Conservation (phyloP, 2,329 filamentous ascomycete species). For the Colletotrichum caudatum region DNA sequence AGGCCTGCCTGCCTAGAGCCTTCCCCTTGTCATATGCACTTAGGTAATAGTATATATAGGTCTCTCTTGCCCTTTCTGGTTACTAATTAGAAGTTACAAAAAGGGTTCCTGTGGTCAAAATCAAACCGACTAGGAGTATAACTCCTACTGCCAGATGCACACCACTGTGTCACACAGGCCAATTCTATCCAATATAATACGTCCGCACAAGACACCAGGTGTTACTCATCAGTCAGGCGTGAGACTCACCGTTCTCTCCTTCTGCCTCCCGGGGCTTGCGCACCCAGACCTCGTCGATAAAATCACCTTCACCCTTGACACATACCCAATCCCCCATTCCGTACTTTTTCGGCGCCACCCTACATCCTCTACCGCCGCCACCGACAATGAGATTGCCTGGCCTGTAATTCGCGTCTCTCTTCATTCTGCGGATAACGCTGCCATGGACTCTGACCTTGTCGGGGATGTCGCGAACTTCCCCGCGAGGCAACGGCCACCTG, state of each 20-base stretch:
- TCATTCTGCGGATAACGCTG: constrained; percentile 79
- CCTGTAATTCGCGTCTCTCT: constrained; percentile 71
- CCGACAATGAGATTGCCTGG: constrained; percentile 85
- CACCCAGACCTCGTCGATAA: constrained; percentile 76
- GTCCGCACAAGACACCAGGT: not conserved
- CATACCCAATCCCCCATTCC: constrained; percentile 82
- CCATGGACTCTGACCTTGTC: constrained; percentile 77
- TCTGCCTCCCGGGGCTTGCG: constrained; percentile 48
- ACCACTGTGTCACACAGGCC: too few species aligned
- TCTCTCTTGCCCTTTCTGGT: too few species aligned
- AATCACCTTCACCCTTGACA: constrained; percentile 72
- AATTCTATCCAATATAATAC: too few species aligned
- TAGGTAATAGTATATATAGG: too few species aligned
- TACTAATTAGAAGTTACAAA: too few species aligned
- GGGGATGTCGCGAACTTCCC: constrained; percentile 83
- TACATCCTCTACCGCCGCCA: constrained; percentile 78
- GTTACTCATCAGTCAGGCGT: too few species aligned
- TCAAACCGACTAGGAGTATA: too few species aligned
- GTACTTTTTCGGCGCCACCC: constrained; percentile 68
- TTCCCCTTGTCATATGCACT: too few species aligned
- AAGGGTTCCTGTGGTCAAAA: too few species aligned
- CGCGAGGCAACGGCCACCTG: constrained; percentile 81
- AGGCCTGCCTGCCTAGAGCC: too few species aligned
- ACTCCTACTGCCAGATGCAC: too few species aligned
- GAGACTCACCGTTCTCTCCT: constrained; percentile 12